Evolutionary conservation across 768 basidiomycete genomes (phyloP).

Genomic region (Calocera cornea): DNA sequence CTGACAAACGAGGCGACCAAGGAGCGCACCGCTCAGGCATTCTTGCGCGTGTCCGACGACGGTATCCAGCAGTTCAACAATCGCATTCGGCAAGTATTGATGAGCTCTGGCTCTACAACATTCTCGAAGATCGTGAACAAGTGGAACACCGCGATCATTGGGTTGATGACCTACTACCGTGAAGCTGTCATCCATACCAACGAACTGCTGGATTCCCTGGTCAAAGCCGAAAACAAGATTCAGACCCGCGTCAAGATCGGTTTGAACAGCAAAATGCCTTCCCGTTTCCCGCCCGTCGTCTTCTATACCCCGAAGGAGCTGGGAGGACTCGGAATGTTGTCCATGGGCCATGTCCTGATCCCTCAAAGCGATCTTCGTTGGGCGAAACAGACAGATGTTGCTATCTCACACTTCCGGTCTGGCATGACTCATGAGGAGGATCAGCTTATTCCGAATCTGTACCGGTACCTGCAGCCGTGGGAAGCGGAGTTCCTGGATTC

Average conservation of each 20-base stretch:
- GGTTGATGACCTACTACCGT: constrained; percentile 94
- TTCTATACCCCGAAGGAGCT: constrained; percentile 98
- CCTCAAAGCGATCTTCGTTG: constrained; percentile 95
- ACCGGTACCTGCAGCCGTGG: constrained; percentile 95
- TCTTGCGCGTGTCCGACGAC: constrained; percentile 93
- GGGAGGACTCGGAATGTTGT: constrained; percentile 96
- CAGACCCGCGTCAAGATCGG: constrained; percentile 99
- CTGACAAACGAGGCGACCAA: constrained; percentile 94
- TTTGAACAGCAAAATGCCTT: constrained; percentile 99
- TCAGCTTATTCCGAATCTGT: constrained; percentile 91
- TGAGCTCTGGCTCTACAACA: constrained; percentile 97
- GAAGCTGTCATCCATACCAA: constrained; percentile 97
- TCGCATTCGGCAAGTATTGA: constrained; percentile 86
- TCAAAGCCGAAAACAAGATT: constrained; percentile 99
- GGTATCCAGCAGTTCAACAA: constrained; percentile 97
- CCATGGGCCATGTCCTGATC: constrained; percentile 98
- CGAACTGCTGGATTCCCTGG: constrained; percentile 85
- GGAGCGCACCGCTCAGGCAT: constrained; percentile 94
- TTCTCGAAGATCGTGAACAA: constrained; percentile 99
- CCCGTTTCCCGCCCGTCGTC: constrained; percentile 91
- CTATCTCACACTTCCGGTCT: constrained; percentile 96
- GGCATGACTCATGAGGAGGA: constrained; percentile 96
- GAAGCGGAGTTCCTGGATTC: constrained; percentile 96
- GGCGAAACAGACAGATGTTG: constrained; percentile 96
- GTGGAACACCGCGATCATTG: constrained; percentile 93